phyloP scores from a whole-genome alignment of 495 filamentous ascomycete species.

The Annulohypoxylon nitens region DNA sequence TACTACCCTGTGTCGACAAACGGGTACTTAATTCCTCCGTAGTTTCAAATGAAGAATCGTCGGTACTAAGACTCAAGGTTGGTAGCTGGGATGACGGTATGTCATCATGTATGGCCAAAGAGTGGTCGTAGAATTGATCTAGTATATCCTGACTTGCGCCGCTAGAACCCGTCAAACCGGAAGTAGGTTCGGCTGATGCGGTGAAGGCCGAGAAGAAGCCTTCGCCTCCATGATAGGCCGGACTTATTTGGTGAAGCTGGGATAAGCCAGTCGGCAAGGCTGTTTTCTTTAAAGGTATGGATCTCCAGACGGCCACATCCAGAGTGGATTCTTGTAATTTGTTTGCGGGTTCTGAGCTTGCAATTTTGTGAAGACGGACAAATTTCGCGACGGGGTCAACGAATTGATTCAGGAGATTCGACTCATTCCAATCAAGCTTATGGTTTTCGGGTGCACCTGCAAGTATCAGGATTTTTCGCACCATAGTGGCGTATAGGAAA shows the following conservation, averaged over 20 bases:
- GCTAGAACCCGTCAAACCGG: slow-evolving; percentile 33
- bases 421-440: slow-evolving; percentile 68
- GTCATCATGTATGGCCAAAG: slow-evolving; percentile 73
- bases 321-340: slow-evolving; percentile 40
- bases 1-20: slow-evolving; percentile 22
- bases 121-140: slow-evolving; percentile 79
- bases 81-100: slow-evolving; percentile 65
- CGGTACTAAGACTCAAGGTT: slow-evolving; percentile 38
- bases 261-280: slow-evolving; percentile 59
- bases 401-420: slow-evolving; percentile 63
- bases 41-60: slow-evolving; percentile 43
- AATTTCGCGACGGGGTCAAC: slow-evolving; percentile 64
- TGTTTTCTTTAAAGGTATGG: slow-evolving; percentile 56
- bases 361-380: slow-evolving; percentile 34
- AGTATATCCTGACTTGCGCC: slow-evolving; percentile 46
- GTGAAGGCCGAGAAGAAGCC: slow-evolving; percentile 65
- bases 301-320: slow-evolving; percentile 60
- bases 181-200: slow-evolving; percentile 52
- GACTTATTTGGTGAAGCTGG: slow-evolving; percentile 59
- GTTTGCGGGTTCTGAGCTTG: slow-evolving; percentile 25
- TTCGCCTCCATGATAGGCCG: slow-evolving; percentile 50
- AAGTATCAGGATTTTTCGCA: slow-evolving; percentile 67
- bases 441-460: slow-evolving; percentile 70
- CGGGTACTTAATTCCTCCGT: slow-evolving; percentile 43
- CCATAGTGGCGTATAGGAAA: slow-evolving; percentile 54